Evolutionary conservation across 352 stramenopile species (phyloP), one percentile per base, ranked within the genome.

Genomic region (Phytophthora cryptogea): DNA sequence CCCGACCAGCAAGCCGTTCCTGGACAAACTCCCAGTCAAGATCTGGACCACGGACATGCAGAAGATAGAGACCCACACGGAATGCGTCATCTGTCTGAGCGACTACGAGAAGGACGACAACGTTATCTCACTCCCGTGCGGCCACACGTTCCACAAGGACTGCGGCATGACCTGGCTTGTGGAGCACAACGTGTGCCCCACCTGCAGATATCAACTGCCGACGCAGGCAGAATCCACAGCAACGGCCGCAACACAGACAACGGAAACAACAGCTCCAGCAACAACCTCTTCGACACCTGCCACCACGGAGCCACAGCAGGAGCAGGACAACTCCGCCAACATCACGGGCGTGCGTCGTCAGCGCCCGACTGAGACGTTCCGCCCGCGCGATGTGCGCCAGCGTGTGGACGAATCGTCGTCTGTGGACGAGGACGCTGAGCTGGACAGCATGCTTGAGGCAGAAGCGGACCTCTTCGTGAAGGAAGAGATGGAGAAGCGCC

Each of bases 101-200:
- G 84, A 90, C 51, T 93, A 86, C 43, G 78, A 86, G 63, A 76
- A 79, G 9, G 70, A 85, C 20, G 80, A 93, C 27, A 40, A 72
- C 23, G 71, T 93, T 9, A 61, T 91, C 11, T 72, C 73, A n/a
- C 70, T 94, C 5, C 85, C 85, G 0, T 94, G 85, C 43, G 76
- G 77, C 13, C 85, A 94, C 59, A 74, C 70, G 20, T 92, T 94
- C 59, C 85, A 94, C 74, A 83, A 86, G 61, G 73, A 88, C 32
- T 94, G 85, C 50, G 79, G 74, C 28, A 75, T 89, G 70, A 80
- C 70, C 27, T 94, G 85, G 85, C 85, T 94, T 2, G 31, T 76
- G 5, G 76, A 90, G 37, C 80, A 94, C 77, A 92, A 91, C 30
- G 73, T 90, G 3, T 94, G 85, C 44, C 85, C 85, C 10, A 92